Evolutionary conservation across 441 rosid species (phyloP).

Genomic region (Codiaeum variegatum): DNA sequence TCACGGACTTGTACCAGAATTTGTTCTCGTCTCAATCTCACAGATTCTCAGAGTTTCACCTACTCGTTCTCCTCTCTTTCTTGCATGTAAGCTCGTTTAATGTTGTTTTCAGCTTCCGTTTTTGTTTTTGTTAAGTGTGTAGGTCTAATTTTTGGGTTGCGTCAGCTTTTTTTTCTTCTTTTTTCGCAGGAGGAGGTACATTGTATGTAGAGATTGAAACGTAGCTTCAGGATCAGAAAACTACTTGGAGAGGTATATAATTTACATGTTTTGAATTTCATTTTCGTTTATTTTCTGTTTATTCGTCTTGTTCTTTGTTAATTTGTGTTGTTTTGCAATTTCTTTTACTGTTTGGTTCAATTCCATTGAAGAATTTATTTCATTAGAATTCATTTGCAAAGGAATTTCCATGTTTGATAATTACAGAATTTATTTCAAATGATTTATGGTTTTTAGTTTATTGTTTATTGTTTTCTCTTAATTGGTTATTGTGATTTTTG

Average conservation of each 20-base stretch:
- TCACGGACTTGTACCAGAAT: neutral
- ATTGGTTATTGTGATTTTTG: neutral
- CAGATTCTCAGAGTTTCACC: neutral
- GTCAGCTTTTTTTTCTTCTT: neutral
- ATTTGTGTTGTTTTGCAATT: neutral
- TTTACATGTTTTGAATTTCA: neutral
- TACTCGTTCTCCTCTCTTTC: neutral
- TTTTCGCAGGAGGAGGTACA: neutral
- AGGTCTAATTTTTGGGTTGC: neutral
- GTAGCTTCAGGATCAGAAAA: neutral
- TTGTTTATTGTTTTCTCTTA: neutral
- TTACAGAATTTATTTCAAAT: no score
- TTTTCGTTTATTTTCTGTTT: neutral
- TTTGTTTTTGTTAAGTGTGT: neutral
- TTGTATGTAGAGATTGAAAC: neutral
- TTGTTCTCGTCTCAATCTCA: neutral
- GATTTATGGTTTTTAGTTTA: neutral
- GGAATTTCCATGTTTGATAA: no score
- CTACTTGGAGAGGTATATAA: neutral
- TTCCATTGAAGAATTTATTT: no score
- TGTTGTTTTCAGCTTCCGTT: neutral
- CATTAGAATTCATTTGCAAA: no score
- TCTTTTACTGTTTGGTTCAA: no score
- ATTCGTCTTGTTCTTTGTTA: neutral
- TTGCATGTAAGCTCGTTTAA: neutral